A percentile compares a stretch with the other conserved stretches of the same genome.
Evolutionary conservation across 2,329 filamentous ascomycete species (phyloP).

Genomic region (Fusarium sp.): DNA sequence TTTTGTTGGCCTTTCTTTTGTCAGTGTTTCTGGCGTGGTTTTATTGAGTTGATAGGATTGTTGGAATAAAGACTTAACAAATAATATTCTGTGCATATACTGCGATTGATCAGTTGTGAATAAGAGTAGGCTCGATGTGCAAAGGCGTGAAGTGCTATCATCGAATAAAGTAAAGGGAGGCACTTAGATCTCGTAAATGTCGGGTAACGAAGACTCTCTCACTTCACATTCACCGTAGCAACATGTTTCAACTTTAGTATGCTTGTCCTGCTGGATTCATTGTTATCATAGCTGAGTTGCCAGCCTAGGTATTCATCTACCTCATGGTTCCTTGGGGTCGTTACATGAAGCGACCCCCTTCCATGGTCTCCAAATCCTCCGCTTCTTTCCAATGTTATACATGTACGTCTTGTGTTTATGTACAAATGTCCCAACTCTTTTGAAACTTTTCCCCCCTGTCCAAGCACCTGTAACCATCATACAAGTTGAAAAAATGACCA

Average conservation of each 20-base stretch:
- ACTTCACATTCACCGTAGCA: background rate
- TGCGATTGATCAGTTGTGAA: background rate
- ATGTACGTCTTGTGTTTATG: conserved; percentile 39
- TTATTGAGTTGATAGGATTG: conserved; percentile 43
- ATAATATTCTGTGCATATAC: background rate
- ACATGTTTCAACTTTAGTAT: background rate
- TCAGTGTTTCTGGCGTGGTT: conserved; percentile 49
- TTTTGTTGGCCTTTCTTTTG: conserved; percentile 41
- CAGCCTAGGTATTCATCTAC: conserved; percentile 25
- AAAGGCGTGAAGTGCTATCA: no score
- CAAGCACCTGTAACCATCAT: conserved; percentile 40
- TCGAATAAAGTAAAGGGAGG: background rate
- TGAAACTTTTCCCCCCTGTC: conserved; percentile 35
- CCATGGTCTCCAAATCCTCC: conserved; percentile 9
- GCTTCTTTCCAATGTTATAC: conserved; percentile 40
- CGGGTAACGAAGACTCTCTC: background rate
- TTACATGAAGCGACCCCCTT: conserved; percentile 14
- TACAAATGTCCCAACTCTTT: conserved; percentile 43
- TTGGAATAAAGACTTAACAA: conserved; percentile 46
- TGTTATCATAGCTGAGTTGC: conserved; percentile 17
- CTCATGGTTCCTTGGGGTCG: conserved; percentile 1
- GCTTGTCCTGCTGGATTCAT: conserved; percentile 1
- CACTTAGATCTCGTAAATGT: background rate
- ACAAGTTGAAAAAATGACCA: conserved; percentile 42
- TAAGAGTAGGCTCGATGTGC: background rate